Base-by-base conservation (phyloP, 1,284 basidiomycete species). In the Malassezia arunalokei region DNA sequence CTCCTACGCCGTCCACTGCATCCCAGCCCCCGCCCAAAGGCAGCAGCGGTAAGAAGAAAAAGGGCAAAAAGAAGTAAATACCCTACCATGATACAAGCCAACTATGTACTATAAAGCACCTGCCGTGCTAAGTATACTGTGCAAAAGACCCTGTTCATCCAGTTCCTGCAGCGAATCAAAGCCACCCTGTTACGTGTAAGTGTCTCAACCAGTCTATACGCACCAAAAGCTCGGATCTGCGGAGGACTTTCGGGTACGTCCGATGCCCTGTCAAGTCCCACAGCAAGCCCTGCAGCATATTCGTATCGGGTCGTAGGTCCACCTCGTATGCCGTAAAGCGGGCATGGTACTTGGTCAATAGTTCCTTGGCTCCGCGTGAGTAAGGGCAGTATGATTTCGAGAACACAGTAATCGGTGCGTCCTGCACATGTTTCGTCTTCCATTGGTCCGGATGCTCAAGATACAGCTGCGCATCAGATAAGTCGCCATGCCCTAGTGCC, bases 371-470 rank as follows among this genome's bases (percentile, higher is more conserved):
- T 9, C 12, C 31, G 6, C 43, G 28, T 49, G 57, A 59, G 49
- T 52, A 59, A 14, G 57, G 57, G 49, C 57, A 59, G 42, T 56
- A 59, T 12, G 57, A 52, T 40, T 56, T 56, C 40, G 52, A 55
- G 17, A 59, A 59, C 14, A 59, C 54, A 20, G 49, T 59, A 28
- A 57, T 15, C 7, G 45, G 54, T 17, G 42, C 33, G 28, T n/a
- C n/a, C 7, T 31, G 31, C 12, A 46, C 17, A 32, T 59, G 57
- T 31, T 49, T 30, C 40, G 30, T 41, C 4, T 39, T 32, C 57
- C 57, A 59, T 6, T 11, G n/a, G 8, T 40, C 27, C 11, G 54
- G 51, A 15, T 49, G 33, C 17, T 54, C 46, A n/a, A 54, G 33
- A 33, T 43, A 53, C 40, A 49, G 33, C 30, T 40, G 47, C 15